A percentile compares a stretch with the other conserved stretches of the same genome.
Conservation (phyloP, 2,329 filamentous ascomycete genomes). For the Didymella lethalis region DNA sequence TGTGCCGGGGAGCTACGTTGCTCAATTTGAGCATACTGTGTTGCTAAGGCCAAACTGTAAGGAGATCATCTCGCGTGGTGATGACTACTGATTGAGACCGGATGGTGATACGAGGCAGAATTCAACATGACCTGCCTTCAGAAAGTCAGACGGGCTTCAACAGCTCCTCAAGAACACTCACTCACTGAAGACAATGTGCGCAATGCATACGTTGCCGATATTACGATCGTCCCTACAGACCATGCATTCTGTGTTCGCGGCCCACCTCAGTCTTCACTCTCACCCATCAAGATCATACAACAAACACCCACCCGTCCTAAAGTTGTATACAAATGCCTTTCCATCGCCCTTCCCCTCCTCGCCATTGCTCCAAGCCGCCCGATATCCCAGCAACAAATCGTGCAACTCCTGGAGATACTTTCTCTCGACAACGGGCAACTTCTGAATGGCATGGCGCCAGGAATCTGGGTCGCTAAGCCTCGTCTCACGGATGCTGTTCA, state of each 20-base stretch:
- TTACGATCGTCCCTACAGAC: neutral
- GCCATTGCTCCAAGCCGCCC: constrained; percentile 63
- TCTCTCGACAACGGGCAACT: constrained; percentile 76
- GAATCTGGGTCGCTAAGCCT: constrained; percentile 79
- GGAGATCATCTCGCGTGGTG: constrained; percentile 84
- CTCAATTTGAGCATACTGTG: constrained; percentile 82
- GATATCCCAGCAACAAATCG: constrained; percentile 73
- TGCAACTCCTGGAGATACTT: constrained; percentile 86
- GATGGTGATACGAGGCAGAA: neutral
- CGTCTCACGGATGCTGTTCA: constrained; percentile 78
- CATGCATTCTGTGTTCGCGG: neutral
- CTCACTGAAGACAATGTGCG: too few species aligned
- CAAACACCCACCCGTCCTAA: constrained; percentile 81
- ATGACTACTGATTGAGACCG: constrained; percentile 71
- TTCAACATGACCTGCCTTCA: constrained; percentile 2
- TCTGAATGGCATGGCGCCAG: constrained; percentile 83
- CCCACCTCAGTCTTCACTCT: constrained; percentile 2
- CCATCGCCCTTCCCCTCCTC: constrained; percentile 49
- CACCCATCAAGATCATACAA: constrained; percentile 76
- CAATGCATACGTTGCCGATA: neutral
- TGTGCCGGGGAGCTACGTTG: constrained; percentile 90
- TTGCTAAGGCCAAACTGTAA: constrained; percentile 64
- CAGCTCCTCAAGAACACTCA: neutral
- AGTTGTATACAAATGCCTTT: constrained; percentile 91
- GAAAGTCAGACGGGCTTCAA: neutral